Base-by-base conservation (phyloP, 2,329 filamentous ascomycete genomes). In the Botrytis byssoidea region DNA sequence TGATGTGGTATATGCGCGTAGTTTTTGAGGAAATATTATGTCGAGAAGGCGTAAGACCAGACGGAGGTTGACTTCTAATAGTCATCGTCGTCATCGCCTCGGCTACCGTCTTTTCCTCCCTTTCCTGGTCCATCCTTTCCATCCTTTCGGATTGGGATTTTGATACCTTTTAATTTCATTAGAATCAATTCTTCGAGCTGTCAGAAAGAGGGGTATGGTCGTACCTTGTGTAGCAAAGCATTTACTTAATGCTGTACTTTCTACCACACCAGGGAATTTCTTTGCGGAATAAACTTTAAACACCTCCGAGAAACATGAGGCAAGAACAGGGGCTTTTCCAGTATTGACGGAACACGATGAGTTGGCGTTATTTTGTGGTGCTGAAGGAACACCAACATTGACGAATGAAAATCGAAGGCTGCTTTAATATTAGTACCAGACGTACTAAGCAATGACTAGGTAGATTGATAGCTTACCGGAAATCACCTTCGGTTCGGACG, bases 261-360 rank as follows among this genome's bases (percentile, higher is more conserved):
- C 95, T 74, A 97, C 97, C 1, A 99, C 96, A 59, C 96, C 96
- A 0, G 96, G 96, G 83, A 99, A 99, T 80, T 98, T 98, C 87
- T 99, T 99, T 66, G 96, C 96, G 3, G 93, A 97, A 83, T 92
- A 98, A 44, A 99, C 96, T 71, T 94, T 93, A 85, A 99, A 98
- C 4, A 90, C 88, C 7, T 97, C 92, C 66, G 93, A 97, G 83
- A 95, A 98, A 78, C 90, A 91, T 14, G 91, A 92, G 0, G 95
- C 94, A 29, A 98, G 87, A 20, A 98, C 92, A 0, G 93, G 93
- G 0, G 93, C 93, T 76, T 90, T 91, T 73, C 91, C 92, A 55
- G 88, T 91, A 82, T 94, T 96, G 74, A 97, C 85, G 5, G 37
- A 44, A n/a, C 51, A 84, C 82, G 81, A 83, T 79, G 78, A 81